Percentiles rank a stretch among this genome's conserved stretches.
Conservation (phyloP, 73 alveolate species). For the Diophrys sp. region DNA sequence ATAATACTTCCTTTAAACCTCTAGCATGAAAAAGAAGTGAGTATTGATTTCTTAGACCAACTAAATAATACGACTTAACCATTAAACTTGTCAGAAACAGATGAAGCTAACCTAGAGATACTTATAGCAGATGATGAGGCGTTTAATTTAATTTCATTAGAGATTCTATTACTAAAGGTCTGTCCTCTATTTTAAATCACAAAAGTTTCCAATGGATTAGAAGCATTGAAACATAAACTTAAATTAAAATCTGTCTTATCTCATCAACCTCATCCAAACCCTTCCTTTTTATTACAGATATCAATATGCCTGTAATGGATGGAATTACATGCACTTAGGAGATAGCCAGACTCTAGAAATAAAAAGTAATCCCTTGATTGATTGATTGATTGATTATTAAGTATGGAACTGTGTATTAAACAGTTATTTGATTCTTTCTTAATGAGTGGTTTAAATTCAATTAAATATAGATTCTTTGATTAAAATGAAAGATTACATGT, state of each 20-base stretch:
- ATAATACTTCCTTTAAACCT: background rate
- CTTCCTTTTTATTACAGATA: too few relatives aligned
- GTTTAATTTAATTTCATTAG: background rate
- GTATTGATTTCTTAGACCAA: background rate
- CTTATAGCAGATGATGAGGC: background rate
- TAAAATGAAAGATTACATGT: too few relatives aligned
- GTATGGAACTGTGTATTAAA: too few relatives aligned
- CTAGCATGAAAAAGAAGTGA: background rate
- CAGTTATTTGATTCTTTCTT: too few relatives aligned
- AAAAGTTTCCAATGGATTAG: background rate
- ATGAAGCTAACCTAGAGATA: background rate
- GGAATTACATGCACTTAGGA: background rate
- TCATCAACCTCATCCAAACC: too few relatives aligned
- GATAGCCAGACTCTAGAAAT: background rate
- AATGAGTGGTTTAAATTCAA: too few relatives aligned
- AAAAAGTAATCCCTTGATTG: too few relatives aligned
- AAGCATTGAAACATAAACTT: background rate
- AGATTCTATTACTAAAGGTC: background rate
- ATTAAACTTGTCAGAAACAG: too few relatives aligned
- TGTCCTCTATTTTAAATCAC: background rate
- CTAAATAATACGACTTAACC: too few relatives aligned
- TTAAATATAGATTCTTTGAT: too few relatives aligned
- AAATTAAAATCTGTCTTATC: too few relatives aligned
- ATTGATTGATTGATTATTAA: too few relatives aligned
- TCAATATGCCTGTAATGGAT: background rate